These are phyloP conservation scores for Orbilia oligospora DNA, from an alignment of 2,329 filamentous ascomycete genomes.

Conservation along the genomic window DNA sequence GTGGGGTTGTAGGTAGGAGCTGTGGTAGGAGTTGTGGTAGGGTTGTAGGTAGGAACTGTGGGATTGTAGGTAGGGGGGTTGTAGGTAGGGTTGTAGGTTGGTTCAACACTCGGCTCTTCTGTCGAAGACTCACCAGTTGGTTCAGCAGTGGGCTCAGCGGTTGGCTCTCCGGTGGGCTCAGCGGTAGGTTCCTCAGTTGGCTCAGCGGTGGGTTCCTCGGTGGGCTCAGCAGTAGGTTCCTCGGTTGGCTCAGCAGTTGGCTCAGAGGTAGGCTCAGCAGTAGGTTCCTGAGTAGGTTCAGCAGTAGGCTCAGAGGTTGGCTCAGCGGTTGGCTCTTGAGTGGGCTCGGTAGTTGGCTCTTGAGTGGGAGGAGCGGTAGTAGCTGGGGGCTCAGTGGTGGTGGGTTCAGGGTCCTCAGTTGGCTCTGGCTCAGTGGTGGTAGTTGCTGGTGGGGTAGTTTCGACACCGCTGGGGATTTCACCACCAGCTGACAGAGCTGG, in stretches of 20 bases:
- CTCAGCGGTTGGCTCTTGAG: constrained; percentile 29
- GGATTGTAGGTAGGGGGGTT: constrained; percentile 12
- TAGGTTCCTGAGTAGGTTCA: constrained; percentile 23
- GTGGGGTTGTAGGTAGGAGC: constrained; percentile 5
- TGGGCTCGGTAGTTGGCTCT: constrained; percentile 28
- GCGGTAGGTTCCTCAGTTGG: constrained; percentile 27
- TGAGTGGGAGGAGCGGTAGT: constrained; percentile 6
- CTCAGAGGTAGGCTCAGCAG: constrained; percentile 17
- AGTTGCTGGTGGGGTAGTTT: constrained; percentile 26
- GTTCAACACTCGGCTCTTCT: constrained; percentile 10
- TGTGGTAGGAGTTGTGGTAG: constrained; percentile 12
- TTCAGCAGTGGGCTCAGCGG: constrained; percentile 17
- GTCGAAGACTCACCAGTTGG: constrained; percentile 30
- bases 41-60: constrained; percentile 19
- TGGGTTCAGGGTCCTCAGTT: constrained; percentile 41
- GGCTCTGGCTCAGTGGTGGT: constrained; percentile 23
- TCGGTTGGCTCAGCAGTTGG: constrained; percentile 11
- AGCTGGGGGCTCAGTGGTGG: constrained; percentile 9
- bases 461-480: constrained; percentile 38
- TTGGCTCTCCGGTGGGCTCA: constrained; percentile 21
- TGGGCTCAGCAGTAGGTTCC: constrained; percentile 11
- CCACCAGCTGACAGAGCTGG: constrained; percentile 50
- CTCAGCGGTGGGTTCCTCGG: constrained; percentile 22
- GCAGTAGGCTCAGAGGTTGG: constrained; percentile 23
- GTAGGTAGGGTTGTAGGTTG: constrained; percentile 6